A percentile compares a stretch with the other conserved stretches of the same genome.
Conservation (phyloP, 768 basidiomycete genomes). For the Mycena albidolilacea region DNA sequence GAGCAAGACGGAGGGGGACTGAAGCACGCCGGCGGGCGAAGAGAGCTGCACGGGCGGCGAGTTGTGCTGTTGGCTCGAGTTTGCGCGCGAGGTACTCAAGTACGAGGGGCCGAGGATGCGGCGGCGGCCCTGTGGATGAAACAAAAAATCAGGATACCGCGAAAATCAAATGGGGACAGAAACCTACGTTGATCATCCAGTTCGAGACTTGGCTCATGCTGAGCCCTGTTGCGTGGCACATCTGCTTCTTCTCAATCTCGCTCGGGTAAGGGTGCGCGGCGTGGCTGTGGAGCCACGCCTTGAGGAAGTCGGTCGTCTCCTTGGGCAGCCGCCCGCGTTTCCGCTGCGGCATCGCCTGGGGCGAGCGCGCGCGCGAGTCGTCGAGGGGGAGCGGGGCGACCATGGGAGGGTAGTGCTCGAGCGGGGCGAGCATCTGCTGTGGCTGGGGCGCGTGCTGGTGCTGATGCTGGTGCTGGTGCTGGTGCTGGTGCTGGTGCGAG, state of each 20-base stretch:
- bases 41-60: constrained; percentile 34
- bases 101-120: constrained; percentile 80
- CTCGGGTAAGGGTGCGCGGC: constrained; percentile 92
- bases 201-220: constrained; percentile 94
- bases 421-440: constrained; percentile 5
- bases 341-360: constrained; percentile 71
- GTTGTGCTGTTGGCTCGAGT: constrained; percentile 9
- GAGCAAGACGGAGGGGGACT: constrained; percentile 36
- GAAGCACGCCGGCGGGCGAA: constrained; percentile 24
- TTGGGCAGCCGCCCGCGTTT: constrained; percentile 89
- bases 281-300: constrained; percentile 90
- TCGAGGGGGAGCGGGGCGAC: constrained; percentile 48
- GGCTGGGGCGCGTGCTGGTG: constrained; percentile 17
- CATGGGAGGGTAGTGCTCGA: constrained; percentile 33
- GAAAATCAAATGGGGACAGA: constrained; percentile 28
- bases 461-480: neutral
- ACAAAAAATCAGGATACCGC: constrained; percentile 27
- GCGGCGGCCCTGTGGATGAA: constrained; percentile 73
- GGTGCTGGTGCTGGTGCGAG: neutral
- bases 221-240: constrained; percentile 88
- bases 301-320: constrained; percentile 91
- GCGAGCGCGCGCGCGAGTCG: constrained; percentile 68
- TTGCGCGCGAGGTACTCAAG: constrained; percentile 40
- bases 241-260: constrained; percentile 92
- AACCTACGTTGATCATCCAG: constrained; percentile 90